phyloP scores from a whole-genome alignment of 768 basidiomycete genomes.

The Coprinopsis cinerea region DNA sequence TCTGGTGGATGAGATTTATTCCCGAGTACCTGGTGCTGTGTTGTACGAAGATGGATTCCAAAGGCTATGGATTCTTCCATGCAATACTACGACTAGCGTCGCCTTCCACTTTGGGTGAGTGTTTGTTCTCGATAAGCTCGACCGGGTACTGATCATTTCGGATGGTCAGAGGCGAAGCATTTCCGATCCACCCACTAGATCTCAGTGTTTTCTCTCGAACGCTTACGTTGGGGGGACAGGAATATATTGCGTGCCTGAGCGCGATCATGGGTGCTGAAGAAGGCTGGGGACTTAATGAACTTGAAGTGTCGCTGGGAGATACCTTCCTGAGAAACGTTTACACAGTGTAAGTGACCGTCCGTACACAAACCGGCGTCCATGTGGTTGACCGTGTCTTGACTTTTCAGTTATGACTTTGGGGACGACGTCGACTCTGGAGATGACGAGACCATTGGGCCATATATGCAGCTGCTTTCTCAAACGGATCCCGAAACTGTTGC shows the following conservation, averaged over 20 bases:
- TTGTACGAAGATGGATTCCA: conserved; percentile 12
- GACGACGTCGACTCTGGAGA: conserved; percentile 3
- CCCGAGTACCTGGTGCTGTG: conserved; percentile 19
- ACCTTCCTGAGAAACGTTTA: conserved; percentile 11
- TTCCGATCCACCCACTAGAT: conserved; percentile 41
- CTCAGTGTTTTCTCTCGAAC: conserved; percentile 26
- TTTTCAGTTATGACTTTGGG: conserved; percentile 9
- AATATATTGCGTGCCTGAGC: conserved; percentile 33
- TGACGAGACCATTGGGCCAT: too few species aligned
- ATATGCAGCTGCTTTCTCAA: conserved; percentile 9
- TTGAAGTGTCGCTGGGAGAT: conserved; percentile 13
- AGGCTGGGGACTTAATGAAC: conserved; percentile 17
- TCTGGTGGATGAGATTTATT: conserved; percentile 20
- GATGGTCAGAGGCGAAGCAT: conserved; percentile 22
- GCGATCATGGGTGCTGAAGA: conserved; percentile 26
- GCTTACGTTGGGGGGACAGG: conserved; percentile 19
- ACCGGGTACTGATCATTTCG: conserved; percentile 4
- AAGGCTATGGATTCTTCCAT: conserved; percentile 33
- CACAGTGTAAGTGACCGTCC: conserved; percentile 7
- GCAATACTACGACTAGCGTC: conserved; percentile 27
- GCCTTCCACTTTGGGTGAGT: conserved; percentile 35
- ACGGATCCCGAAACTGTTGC: conserved; percentile 2
- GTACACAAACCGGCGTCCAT: background rate
- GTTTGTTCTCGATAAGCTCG: conserved; percentile 16
- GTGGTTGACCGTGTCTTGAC: background rate